Evolutionary conservation across 148 eudicot species (phyloP), one percentile per base, ranked within the genome.

Genomic region (Diospyros kaki): DNA sequence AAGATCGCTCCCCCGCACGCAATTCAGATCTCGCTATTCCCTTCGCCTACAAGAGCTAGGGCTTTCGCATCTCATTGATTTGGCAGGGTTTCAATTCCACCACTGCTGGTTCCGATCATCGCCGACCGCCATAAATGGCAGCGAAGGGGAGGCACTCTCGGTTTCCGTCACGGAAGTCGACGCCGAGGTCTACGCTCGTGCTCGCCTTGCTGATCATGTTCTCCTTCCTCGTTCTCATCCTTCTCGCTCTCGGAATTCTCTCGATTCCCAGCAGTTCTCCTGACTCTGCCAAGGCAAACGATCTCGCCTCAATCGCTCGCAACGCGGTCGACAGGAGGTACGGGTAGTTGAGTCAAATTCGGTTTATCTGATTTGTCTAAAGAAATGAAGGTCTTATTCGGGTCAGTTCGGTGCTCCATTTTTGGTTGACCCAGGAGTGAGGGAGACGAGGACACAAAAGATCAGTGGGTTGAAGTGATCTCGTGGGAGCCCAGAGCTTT

Each of bases 401-500:
- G 14, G 14, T 63, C 53, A 58, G 62, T 40, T 79, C 46, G 64
- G 64, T 66, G 73, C 2, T 28, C 53, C 66, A 44, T 66, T 67
- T 70, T 61, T 17, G 45, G 73, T 18, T 28, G 58, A 52, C 69
- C 9, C 80, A 84, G 92, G 66, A 76, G 56, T 54, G 85, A 78
- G 28, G 85, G n/a, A 51, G 81, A 77, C 70, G 80, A 87, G 60
- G 93, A 75, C 18, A 85, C 81, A 72, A 81, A 74, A 45, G 87
- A 94, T 48, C 92, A 85, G 61, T 94, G 97, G 98, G 93, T 86
- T 81, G 97, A 94, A 79, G 75, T 90, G 5, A 79, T 94, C 55
- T 94, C 98, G 61, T 94, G 97, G 98, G 97, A 94, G 83, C 98
- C 97, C 6, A 80, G 98, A 85, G 97, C 98, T 77, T 81, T 79